Evolutionary conservation across 495 filamentous ascomycete species (phyloP), one percentile per base, ranked within the genome.

Genomic region (Aspergillus taichungensis): DNA sequence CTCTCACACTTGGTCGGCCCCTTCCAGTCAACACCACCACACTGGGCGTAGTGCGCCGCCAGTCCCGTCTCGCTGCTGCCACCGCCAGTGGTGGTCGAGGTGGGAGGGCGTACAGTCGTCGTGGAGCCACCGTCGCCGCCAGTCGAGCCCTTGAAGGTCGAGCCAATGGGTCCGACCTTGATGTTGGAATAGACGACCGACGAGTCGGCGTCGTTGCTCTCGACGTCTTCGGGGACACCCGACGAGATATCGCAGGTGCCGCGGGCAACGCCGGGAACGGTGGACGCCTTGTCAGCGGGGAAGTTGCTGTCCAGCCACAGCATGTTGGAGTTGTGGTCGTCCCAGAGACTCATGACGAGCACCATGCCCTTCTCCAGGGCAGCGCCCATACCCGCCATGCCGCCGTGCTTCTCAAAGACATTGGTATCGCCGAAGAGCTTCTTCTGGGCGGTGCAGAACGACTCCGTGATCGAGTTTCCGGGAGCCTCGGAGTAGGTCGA

Each of bases 301-400:
- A 79, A 86, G 65, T 69, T 74, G 53, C 76, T 76, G 69, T 88
- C 85, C 59, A 89, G 79, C 85, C 85, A 88, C 51, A 84, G 76
- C 85, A 89, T 89, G 68, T 84, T 74, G 60, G 71, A 67, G 29
- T 72, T 63, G 66, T 86, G 75, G 69, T 87, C 83, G 53, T 84
- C 81, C 83, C 83, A 87, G 60, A 87, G 57, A 48, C 74, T 78
- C 75, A 87, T 74, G 54, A 83, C 82, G 7, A 87, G 71, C 31
- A 85, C 83, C 78, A 85, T 80, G 43, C 75, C 77, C 14, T 64
- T 12, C n/a, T 52, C 60, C 30, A 85, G 56, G 13, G 73, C 76
- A 29, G 60, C 43, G 51, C 77, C 71, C 72, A 86, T 81, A 42
- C 66, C 58, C 8, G 53, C 43, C 42, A 82, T 54, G 36, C 83